Conservation (phyloP, 75 land plant genomes). For the Picea glauca region DNA sequence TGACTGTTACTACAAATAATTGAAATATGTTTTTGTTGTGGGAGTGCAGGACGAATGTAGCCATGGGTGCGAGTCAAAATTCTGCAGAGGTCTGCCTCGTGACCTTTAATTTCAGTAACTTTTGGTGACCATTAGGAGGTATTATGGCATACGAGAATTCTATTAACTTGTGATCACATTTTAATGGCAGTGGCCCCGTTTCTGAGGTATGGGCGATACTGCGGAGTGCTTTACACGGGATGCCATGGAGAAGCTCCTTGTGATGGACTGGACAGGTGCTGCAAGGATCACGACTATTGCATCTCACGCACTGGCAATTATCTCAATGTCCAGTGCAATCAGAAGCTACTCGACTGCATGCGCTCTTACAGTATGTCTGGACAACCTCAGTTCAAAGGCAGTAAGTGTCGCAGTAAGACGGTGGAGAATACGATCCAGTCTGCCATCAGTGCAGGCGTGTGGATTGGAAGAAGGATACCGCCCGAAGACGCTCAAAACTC, state of each 20-base stretch:
- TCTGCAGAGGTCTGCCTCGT: too few species aligned
- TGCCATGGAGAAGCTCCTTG: slow-evolving; percentile 16
- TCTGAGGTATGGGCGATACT: slow-evolving; percentile 20
- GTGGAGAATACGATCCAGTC: neutral
- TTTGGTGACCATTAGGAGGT: too few species aligned
- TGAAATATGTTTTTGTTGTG: too few species aligned
- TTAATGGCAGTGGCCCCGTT: neutral
- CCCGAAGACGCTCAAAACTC: too few species aligned
- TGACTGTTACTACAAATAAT: too few species aligned
- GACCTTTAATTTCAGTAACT: too few species aligned
- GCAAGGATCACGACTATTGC: slow-evolving; percentile 10
- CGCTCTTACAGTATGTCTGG: neutral
- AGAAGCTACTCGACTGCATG: neutral
- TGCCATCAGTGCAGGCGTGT: too few species aligned
- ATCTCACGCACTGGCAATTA: neutral
- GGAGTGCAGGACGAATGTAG: too few species aligned
- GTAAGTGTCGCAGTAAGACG: neutral
- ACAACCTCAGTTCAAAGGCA: neutral
- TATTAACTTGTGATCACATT: too few species aligned
- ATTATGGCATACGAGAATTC: too few species aligned
- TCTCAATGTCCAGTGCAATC: neutral
- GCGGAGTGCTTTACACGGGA: slow-evolving; percentile 20
- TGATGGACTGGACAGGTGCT: slow-evolving; percentile 20
- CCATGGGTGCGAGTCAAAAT: too few species aligned
- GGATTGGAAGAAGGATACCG: too few species aligned